phyloP scores from a whole-genome alignment of 129 eudicot species.

The Logfia minima region DNA sequence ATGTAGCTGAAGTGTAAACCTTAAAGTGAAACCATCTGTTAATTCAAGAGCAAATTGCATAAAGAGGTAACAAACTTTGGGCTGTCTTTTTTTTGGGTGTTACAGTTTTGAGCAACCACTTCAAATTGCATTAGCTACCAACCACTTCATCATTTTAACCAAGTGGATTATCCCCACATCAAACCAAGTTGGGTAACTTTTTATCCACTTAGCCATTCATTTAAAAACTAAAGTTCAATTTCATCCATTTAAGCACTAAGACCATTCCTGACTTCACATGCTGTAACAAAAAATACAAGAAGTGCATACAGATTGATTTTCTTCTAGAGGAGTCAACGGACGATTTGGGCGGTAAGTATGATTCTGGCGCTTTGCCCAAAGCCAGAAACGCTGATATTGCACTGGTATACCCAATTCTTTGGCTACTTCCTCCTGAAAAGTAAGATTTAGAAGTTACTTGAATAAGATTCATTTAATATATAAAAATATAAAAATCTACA shows the following conservation, averaged over 20 bases:
- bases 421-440: conserved; percentile 81
- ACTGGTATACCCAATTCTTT: conserved; percentile 86
- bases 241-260: not conserved
- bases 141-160: not conserved
- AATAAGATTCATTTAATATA: not conserved
- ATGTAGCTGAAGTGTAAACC: not conserved
- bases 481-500: not conserved
- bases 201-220: not conserved
- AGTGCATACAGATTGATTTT: conserved; percentile 64
- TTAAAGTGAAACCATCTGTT: not conserved
- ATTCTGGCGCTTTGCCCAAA: conserved; percentile 85
- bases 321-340: conserved; percentile 74
- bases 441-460: conserved; percentile 15
- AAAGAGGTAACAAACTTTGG: not conserved
- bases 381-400: conserved; percentile 84
- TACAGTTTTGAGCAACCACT: not conserved
- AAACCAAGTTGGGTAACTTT: not conserved
- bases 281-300: not conserved
- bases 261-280: not conserved
- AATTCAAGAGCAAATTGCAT: not conserved
- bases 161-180: not conserved
- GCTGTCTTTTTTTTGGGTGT: not conserved
- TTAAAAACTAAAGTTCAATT: not conserved
- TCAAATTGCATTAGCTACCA: not conserved
- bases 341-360: conserved; percentile 87